phyloP scores from a whole-genome alignment of 108 stramenopile species.

The Cyclotella choctawhatcheeana region DNA sequence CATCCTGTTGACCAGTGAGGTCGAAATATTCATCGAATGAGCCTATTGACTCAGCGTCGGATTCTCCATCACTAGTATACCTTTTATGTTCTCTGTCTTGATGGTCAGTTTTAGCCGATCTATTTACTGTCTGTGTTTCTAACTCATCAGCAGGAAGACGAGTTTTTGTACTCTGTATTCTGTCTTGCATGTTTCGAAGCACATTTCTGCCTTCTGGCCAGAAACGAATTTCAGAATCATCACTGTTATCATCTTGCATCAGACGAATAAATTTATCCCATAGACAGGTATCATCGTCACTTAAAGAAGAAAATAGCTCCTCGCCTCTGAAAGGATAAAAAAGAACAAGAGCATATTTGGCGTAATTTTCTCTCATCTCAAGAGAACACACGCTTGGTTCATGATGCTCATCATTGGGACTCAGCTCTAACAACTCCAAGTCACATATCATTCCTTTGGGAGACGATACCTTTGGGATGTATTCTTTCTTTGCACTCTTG shows the following conservation, averaged over 20 bases:
- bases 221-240: not conserved
- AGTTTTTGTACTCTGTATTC: not conserved
- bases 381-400: not conserved
- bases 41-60: not conserved
- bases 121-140: not conserved
- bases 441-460: not conserved
- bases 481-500: not conserved
- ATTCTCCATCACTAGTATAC: not conserved
- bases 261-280: not conserved
- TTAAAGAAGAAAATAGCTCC: not conserved
- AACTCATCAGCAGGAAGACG: not conserved
- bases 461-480: not conserved
- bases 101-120: not conserved
- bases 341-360: not conserved
- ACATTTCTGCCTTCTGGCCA: not conserved
- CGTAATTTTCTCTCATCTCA: not conserved
- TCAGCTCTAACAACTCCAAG: not conserved
- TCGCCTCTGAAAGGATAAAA: not conserved
- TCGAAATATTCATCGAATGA: not conserved
- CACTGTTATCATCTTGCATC: not conserved
- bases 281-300: not conserved
- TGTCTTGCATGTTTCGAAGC: constrained; percentile 4
- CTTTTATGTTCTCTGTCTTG: not conserved
- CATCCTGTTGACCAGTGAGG: not conserved
- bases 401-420: not conserved